These are phyloP conservation scores for Cercospora citrullina DNA, from an alignment of 2,329 filamentous ascomycete species.

Conservation along the genomic window DNA sequence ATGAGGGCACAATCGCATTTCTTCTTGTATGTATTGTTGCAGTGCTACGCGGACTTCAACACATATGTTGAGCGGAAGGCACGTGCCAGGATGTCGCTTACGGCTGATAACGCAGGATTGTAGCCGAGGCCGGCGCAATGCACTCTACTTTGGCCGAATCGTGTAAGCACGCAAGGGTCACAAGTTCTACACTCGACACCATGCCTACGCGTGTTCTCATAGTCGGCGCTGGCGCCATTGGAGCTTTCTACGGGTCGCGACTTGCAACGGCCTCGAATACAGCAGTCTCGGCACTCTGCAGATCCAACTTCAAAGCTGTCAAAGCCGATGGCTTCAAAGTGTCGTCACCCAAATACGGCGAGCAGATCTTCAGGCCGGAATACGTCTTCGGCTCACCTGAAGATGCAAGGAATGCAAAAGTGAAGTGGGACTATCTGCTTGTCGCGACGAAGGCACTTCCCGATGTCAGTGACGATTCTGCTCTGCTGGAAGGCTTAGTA, in stretches of 20 bases:
- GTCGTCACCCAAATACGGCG: slow-evolving; percentile 65
- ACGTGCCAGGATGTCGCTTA: slow-evolving; percentile 2
- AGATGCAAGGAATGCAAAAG: slow-evolving; percentile 51
- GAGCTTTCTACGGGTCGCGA: slow-evolving; percentile 70
- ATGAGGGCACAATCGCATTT: not conserved
- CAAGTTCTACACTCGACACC: not conserved
- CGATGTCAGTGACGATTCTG: slow-evolving; percentile 63
- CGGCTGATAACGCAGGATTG: not conserved
- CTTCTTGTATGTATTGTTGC: not conserved
- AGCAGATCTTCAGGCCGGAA: slow-evolving; percentile 64
- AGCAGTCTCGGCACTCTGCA: slow-evolving; percentile 68
- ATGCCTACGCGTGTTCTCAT: slow-evolving; percentile 62
- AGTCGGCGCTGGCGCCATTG: slow-evolving; percentile 69
- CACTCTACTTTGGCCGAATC: not conserved
- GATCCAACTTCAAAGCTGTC: slow-evolving; percentile 70
- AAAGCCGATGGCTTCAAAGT: slow-evolving; percentile 62
- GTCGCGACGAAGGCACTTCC: slow-evolving; percentile 71
- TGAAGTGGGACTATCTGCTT: slow-evolving; percentile 65
- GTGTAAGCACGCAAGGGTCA: not conserved
- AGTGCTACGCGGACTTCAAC: not conserved
- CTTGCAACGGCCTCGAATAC: slow-evolving; percentile 56
- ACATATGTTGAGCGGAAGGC: not conserved
- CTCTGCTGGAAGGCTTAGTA: slow-evolving; percentile 62
- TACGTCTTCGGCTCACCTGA: slow-evolving; percentile 63
- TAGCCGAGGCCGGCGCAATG: slow-evolving; percentile 1